Percentiles rank a stretch among this genome's conserved stretches.
Evolutionary conservation across 176 grass and related monocot species (phyloP).

Genomic region (maize (Zea mays)): Zm-B73-REFERENCE-NAM-5.0 NC_050100.1:18246001-18246500

Average conservation of each 20-base stretch:
- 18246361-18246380: background rate
- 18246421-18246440: background rate
- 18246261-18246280: background rate
- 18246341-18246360: background rate
- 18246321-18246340: background rate
- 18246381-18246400: background rate
- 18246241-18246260: background rate
- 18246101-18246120: too few species aligned
- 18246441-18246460: background rate
- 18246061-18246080: slow-evolving; percentile 2
- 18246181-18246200: background rate
- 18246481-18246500: too few species aligned
- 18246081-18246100: background rate
- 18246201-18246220: slow-evolving; percentile 4
- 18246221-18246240: background rate
- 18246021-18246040: background rate
- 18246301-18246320: background rate
- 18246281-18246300: background rate
- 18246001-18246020: slow-evolving; percentile 20
- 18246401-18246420: background rate
- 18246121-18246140: background rate
- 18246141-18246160: background rate
- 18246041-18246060: slow-evolving; percentile 10
- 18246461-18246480: too few species aligned
- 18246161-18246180: background rate